A percentile compares a stretch with the other conserved stretches of the same genome.
Evolutionary conservation across 2,329 filamentous ascomycete species (phyloP).

Genomic region (Dothistroma pini): DNA sequence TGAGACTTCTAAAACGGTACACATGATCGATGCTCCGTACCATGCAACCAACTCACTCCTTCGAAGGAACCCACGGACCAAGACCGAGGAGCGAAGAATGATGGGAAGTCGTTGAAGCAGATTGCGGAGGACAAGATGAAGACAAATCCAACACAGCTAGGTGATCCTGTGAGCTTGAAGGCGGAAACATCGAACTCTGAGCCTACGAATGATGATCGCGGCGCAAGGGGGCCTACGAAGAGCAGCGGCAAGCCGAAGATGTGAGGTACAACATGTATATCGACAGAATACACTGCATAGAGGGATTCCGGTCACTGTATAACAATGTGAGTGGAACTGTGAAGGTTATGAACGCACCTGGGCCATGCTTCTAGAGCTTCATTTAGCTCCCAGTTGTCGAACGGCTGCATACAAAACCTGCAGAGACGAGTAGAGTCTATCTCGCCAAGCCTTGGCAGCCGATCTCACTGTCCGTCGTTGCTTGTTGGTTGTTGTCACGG

Average conservation of each 20-base stretch:
- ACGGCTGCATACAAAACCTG: too few relatives aligned
- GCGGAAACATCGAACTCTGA: slow-evolving; percentile 36
- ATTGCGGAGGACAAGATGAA: slow-evolving; percentile 28
- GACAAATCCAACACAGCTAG: slow-evolving; percentile 34
- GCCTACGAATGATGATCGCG: slow-evolving; percentile 34
- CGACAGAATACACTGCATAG: neutral
- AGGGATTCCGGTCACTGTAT: neutral
- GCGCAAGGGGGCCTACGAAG: slow-evolving; percentile 26
- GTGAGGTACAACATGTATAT: slow-evolving; percentile 10
- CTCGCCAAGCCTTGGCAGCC: neutral
- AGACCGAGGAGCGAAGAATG: slow-evolving; percentile 14
- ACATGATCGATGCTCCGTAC: neutral
- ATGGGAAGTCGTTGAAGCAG: slow-evolving; percentile 23
- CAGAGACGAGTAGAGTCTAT: neutral
- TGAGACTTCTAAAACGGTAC: slow-evolving; percentile 32
- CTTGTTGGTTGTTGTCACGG: neutral
- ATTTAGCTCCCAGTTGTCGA: too few relatives aligned
- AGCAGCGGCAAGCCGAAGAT: slow-evolving; percentile 34
- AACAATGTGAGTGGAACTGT: too few relatives aligned
- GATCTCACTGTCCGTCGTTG: neutral
- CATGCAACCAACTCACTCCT: neutral
- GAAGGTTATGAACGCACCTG: neutral
- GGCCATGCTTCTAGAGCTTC: too few relatives aligned
- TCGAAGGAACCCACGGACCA: slow-evolving; percentile 17
- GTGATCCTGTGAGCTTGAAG: slow-evolving; percentile 36